Evolutionary conservation across 345 rosid species (phyloP), one percentile per base, ranked within the genome.

Genomic region (Triadica sebifera): DNA sequence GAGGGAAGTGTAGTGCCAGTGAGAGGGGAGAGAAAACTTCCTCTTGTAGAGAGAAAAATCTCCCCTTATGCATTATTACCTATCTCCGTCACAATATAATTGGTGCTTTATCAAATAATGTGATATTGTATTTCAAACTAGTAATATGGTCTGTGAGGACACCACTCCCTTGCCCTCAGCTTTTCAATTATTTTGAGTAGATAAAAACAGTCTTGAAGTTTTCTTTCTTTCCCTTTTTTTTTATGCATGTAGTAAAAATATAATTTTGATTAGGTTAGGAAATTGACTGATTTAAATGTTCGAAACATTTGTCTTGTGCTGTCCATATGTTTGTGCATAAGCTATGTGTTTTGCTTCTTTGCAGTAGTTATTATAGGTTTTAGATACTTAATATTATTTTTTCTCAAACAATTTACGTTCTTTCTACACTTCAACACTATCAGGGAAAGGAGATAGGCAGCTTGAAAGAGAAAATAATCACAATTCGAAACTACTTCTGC

Each of bases 361-460:
- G 17, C 43, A 63, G 37, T 34, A 73, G 62, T 43, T 43, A 43
- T 6, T 43, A 43, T 6, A 43, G 8, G 47, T 43, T 43, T 43
- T 43, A 43, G 47, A 43, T 43, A 10, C 15, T 4, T 12, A 6
- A 4, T 5, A 50, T 52, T 22, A 50, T 29, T 62, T 49, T 37
- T 63, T 17, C 10, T 16, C 17, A 19, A 66, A 66, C 71, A 53
- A 17, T 46, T 55, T n/a, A 10, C 25, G 47, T 57, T 66, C 57
- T 56, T 38, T 74, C 47, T 74, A 37, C 19, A 55, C 47, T 66
- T 67, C 39, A 17, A 53, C 47, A 43, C 72, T 55, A 71, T 56
- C 84, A 85, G 82, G 77, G 38, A 81, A 52, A 58, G 65, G 45
- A 10, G 75, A 79, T 68, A 29, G 7, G n/a, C 65, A 63, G 70